Evolutionary conservation across 1,284 basidiomycete species (phyloP), one percentile per base, ranked within the genome.

Genomic region (Sphagnurus paluster): DNA sequence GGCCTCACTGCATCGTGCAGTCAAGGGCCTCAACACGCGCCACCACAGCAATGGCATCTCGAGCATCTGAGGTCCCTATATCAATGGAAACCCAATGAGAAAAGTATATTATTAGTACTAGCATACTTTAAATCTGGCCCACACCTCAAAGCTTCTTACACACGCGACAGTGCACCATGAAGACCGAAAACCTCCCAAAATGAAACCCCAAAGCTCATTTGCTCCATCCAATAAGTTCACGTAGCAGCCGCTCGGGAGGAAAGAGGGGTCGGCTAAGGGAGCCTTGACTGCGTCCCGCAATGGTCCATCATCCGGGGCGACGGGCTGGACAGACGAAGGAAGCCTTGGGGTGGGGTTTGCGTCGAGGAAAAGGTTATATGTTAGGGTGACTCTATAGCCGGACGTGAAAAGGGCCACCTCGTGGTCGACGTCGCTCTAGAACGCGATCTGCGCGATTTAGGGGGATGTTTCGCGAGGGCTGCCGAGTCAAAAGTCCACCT

Each of bases 361-460:
- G 14, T 55, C 50, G 39, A 62, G 58, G 36, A 66, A 66, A 16
- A 69, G 54, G 46, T 70, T 67, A 55, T 68, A 73, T 0, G 69
- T 68, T 35, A 76, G 46, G 13, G 72, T 74, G 16, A 76, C 59
- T 3, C 71, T 63, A 43, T 65, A 53, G 0, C 74, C 74, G 1
- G 65, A 64, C 1, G 51, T 59, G 32, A 76, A 69, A 6, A 61
- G 60, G 3, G 58, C 38, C 24, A 76, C 68, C 51, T 75, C 71
- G 52, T 76, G 71, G 39, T 70, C 66, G 46, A 73, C 64, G 49
- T 76, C 72, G 41, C 70, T 66, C 53, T 65, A 76, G 51, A 75
- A 71, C 0, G 66, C 64, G 21, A 65, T 58, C 35, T 62, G 74
- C 0, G 58, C 63, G n/a, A 72, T 42, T 0, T 43, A 52, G 0